A percentile compares a stretch with the other conserved stretches of the same genome.
Evolutionary conservation across 129 eudicot genomes (phyloP).

Genomic region (Saussurea involucrata): DNA sequence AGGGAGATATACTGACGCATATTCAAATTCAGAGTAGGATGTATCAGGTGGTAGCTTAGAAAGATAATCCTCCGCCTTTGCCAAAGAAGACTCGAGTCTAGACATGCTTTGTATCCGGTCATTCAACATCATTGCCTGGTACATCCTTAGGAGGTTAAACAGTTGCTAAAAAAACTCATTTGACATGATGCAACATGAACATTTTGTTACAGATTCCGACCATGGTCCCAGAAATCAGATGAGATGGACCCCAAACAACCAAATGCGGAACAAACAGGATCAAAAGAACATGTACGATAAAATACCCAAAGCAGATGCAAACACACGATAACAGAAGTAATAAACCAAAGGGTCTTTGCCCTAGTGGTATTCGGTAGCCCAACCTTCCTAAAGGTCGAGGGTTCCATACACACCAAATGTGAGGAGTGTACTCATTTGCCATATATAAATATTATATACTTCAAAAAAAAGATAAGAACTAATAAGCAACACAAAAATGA

Average conservation of each 20-base stretch:
- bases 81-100: conserved; percentile 63
- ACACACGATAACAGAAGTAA: not conserved
- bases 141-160: not conserved
- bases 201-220: not conserved
- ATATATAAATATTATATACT: not conserved
- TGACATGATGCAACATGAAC: not conserved
- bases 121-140: conserved; percentile 86
- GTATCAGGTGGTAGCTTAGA: conserved; percentile 70
- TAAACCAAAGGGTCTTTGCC: not conserved
- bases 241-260: not conserved
- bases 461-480: not conserved
- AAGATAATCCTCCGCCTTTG: conserved; percentile 84
- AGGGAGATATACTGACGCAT: conserved; percentile 42
- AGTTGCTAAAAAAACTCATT: not conserved
- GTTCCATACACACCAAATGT: not conserved
- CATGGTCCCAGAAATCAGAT: not conserved
- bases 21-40: conserved; percentile 83
- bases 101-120: conserved; percentile 74
- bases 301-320: not conserved
- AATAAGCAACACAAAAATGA: not conserved
- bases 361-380: not conserved
- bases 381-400: not conserved
- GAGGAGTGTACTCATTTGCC: not conserved
- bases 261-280: not conserved
- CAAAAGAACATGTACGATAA: not conserved